These are phyloP conservation scores for Puccinia brachypodii DNA, from an alignment of 1,284 basidiomycete genomes.

Conservation along the genomic window DNA sequence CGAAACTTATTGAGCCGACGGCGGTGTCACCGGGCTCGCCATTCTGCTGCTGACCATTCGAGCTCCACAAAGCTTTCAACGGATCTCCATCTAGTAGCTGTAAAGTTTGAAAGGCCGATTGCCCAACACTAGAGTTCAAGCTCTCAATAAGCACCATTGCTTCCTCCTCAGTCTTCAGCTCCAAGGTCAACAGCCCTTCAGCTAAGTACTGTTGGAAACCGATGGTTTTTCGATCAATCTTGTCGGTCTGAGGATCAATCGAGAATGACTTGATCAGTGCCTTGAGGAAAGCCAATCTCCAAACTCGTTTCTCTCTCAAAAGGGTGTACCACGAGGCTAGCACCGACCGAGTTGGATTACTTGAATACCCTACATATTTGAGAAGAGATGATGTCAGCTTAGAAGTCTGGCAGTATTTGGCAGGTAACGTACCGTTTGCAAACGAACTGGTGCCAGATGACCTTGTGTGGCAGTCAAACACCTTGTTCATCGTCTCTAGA, in stretches of 20 bases:
- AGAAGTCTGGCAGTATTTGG: neutral
- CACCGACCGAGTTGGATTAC: slow-evolving; percentile 68
- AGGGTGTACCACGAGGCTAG: slow-evolving; percentile 87
- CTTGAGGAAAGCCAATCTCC: slow-evolving; percentile 81
- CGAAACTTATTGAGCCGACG: neutral
- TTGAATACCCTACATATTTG: slow-evolving; percentile 60
- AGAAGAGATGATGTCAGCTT: neutral
- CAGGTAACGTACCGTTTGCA: slow-evolving; percentile 57
- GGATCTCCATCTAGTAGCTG: slow-evolving; percentile 52
- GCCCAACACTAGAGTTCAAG: slow-evolving; percentile 77
- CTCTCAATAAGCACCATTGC: slow-evolving; percentile 78
- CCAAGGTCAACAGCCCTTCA: slow-evolving; percentile 85
- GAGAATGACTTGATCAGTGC: slow-evolving; percentile 78
- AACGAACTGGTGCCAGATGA: slow-evolving; percentile 59
- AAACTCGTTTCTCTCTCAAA: slow-evolving; percentile 79
- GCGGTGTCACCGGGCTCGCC: slow-evolving; percentile 3
- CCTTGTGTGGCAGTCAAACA: slow-evolving; percentile 78
- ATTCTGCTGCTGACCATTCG: slow-evolving; percentile 57
- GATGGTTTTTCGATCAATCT: slow-evolving; percentile 66
- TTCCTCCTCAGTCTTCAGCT: slow-evolving; percentile 94
- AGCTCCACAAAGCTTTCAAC: slow-evolving; percentile 30
- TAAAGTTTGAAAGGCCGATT: slow-evolving; percentile 74
- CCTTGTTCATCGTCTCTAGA: slow-evolving; percentile 71
- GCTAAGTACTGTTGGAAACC: slow-evolving; percentile 85
- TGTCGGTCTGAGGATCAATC: slow-evolving; percentile 59